These are phyloP conservation scores for Astragalus membranaceus DNA, from an alignment of 306 rosid species.

Conservation along the genomic window DNA sequence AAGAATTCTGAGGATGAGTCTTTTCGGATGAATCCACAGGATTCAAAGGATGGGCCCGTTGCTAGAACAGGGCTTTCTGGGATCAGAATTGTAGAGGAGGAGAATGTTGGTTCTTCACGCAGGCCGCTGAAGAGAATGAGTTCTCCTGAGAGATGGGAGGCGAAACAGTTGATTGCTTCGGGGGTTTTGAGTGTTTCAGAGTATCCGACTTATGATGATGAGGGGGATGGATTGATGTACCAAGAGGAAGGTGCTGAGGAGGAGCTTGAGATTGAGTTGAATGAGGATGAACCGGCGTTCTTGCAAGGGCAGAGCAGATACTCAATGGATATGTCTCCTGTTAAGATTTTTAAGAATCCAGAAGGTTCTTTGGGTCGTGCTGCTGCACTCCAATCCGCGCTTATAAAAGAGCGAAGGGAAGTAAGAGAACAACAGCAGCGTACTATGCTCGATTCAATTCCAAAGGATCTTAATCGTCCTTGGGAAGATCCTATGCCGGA, in stretches of 20 bases:
- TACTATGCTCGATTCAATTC: constrained; percentile 84
- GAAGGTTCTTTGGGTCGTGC: constrained; percentile 88
- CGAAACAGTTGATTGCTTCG: constrained; percentile 78
- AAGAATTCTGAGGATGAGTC: constrained; percentile 48
- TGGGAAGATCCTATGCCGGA: constrained; percentile 98
- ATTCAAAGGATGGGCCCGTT: constrained; percentile 55
- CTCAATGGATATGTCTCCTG: constrained; percentile 85
- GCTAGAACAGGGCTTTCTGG: constrained; percentile 80
- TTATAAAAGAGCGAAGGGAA: constrained; percentile 88
- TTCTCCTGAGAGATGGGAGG: constrained; percentile 92
- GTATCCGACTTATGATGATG: constrained; percentile 75
- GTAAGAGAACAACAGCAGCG: constrained; percentile 84
- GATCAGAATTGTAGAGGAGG: constrained; percentile 74
- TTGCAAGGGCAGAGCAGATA: constrained; percentile 82
- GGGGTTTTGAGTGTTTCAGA: constrained; percentile 66
- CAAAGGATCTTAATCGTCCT: constrained; percentile 94
- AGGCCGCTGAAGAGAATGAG: constrained; percentile 92
- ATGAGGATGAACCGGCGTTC: constrained; percentile 85
- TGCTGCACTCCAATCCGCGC: constrained; percentile 89
- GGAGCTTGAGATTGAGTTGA: constrained; percentile 85
- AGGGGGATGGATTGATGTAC: constrained; percentile 69
- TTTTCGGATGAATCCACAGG: constrained; percentile 51
- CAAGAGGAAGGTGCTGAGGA: constrained; percentile 88
- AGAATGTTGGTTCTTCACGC: constrained; percentile 37
- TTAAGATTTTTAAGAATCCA: constrained; percentile 85